Base-by-base conservation (phyloP, 2,329 filamentous ascomycete genomes). In the Penicillium brasilianum region DNA sequence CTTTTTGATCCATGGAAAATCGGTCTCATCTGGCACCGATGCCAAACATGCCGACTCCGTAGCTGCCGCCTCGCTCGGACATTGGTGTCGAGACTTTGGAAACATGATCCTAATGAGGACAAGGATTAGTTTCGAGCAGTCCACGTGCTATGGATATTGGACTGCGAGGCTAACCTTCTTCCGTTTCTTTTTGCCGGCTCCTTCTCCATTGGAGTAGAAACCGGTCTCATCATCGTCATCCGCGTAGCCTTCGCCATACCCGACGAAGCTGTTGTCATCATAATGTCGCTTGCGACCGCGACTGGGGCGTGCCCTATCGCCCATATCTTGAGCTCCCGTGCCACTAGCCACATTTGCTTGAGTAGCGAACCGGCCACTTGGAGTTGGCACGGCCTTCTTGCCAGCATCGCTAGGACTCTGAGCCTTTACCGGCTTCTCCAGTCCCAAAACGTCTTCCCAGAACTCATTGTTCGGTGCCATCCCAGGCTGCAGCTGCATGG, bases 261-360 rank as follows among this genome's bases (percentile, higher is more conserved):
- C 81, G 57, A 80, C 80, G 69, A 82, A 83, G 66, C 80, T 83
- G 62, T 79, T 78, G 50, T 83, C 81, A 65, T 81, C 80, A 65
- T 83, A 83, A 66, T 81, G 75, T 68, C 82, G 79, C 71, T 83
- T 83, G 41, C 79, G 79, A 49, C 78, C 76, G 22, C 81, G 80
- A 63, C 77, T 80, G 13, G 81, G 77, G 44, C 82, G 74, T 44
- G 65, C 51, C 18, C 75, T 70, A 20, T 78, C 77, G 25, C 36
- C 52, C 25, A 67, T 54, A 54, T 80, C 80, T 55, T 66, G 66
- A 5, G 70, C 57, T 16, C 66, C 57, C 30, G 66, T 66, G 52
- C 65, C 66, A 53, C 66, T 68, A 20, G 72, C 68, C 39, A 69
- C 72, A 53, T 71, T 75, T 11, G 65, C 65, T 63, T 71, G 75